Base-by-base conservation (phyloP, 2,329 filamentous ascomycete species). In the Chaetomiaceae sp. region DNA sequence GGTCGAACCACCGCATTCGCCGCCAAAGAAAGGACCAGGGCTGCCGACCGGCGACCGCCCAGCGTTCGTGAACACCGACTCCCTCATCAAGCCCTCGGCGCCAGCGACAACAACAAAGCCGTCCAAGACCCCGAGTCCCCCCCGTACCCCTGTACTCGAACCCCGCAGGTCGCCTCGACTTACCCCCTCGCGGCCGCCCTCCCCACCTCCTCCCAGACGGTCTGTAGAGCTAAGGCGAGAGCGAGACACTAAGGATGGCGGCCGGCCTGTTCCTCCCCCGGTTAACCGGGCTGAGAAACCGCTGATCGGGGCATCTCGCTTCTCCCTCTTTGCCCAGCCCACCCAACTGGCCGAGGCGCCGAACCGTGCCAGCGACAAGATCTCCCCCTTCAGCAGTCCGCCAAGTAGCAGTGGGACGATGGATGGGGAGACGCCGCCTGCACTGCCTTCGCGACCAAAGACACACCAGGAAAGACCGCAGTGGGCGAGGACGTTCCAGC, bases 351-450 rank as follows among this genome's bases (percentile, higher is more conserved):
- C 50, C 20, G 70, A 73, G 35, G 50, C 59, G 55, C 66, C 57
- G 62, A 68, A 57, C 38, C 60, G 71, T 61, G 30, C 72, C 64
- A 39, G 68, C 63, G 66, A 73, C 54, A 70, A 73, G 62, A 64
- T 83, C 0, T 96, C 92, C 1, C 91, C 92, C 0, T 96, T 96
- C 64, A 90, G 77, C 62, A 96, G 89, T 31, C 90, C 90, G 16
- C 89, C 91, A 0, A 84, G 82, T 59, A 92, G 86, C 63, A 54
- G 55, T 31, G 59, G 59, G 20, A 60, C 56, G 14, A 79, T 81
- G 48, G 65, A 73, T 0, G 73, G 77, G n/a, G 70, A 71, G n/a
- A 70, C 71, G 6, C 74, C 74, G 7, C 77, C 78, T 1, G 70
- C 68, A 49, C 71, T 78, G 39, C 77, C 71, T 16, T 71, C 66